Base-by-base conservation (phyloP, 2,329 filamentous ascomycete genomes). In the Ophiognomonia clavigignenti-juglandacearum region DNA sequence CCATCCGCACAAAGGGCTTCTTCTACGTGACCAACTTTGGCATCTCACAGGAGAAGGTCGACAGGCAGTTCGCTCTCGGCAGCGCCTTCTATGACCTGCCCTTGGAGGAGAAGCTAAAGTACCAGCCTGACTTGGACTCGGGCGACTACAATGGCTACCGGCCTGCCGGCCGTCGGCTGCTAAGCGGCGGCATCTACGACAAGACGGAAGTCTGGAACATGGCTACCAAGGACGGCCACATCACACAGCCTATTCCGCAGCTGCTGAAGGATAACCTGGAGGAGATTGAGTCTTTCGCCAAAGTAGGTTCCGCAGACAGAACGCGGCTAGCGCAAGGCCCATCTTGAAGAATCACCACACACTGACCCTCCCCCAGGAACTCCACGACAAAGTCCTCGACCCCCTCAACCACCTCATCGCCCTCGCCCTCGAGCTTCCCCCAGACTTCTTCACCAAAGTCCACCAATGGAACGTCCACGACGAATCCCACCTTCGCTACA, bases 11-110 rank as follows among this genome's bases (percentile, higher is more conserved):
- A 29, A 67, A 73, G 34, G 64, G 79, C 0, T 79, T 83, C 64
- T 84, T 83, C 64, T 82, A 83, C 51, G 73, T 83, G 18, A 75
- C 74, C 49, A 81, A 83, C 61, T 83, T 78, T 51, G 79, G 78
- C 26, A 68, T 84, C n/a, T 65, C 63, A 1, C 77, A 83, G 58
- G 77, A 81, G 39, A 67, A 80, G 57, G 71, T 84, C 2, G 73
- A 83, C 53, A 66, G 69, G 6, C 80, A 84, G 53, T 84, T 83
- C 52, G 77, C 79, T 11, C 70, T 84, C 3, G 80, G 74, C 1
- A 77, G 78, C 48, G 68, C 75, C 29, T 73, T 84, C 52, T 83
- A 82, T 56, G 59, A 72, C 4, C 64, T 83, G 0, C 69, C 78
- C 0, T 65, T 70, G 0, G 73, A 78, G 9, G 78, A 84, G 56